These are phyloP conservation scores for Isochrysis galbana DNA, from an alignment of 78 protist species.

Conservation along the genomic window DNA sequence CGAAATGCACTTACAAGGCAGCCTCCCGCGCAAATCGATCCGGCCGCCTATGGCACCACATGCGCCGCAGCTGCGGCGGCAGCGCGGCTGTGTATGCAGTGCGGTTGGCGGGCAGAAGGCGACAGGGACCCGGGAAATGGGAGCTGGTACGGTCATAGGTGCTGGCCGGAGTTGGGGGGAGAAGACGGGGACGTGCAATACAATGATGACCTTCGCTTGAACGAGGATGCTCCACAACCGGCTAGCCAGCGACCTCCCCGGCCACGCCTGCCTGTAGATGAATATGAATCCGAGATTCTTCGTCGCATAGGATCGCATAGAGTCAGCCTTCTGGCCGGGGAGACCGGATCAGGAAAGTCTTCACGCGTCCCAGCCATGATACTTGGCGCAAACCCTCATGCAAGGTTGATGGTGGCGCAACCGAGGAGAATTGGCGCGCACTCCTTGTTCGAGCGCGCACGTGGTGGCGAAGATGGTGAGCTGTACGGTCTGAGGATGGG, in stretches of 20 bases:
- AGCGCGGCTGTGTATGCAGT: background rate
- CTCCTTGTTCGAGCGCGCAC: background rate
- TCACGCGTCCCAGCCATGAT: background rate
- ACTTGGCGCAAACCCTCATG: background rate
- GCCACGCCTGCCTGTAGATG: background rate
- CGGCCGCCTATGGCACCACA: background rate
- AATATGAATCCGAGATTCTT: background rate
- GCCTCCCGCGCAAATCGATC: background rate
- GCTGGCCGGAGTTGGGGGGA: background rate
- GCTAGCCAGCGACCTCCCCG: too few relatives aligned
- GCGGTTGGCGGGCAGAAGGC: background rate
- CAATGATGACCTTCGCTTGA: too few relatives aligned
- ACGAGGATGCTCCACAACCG: too few relatives aligned
- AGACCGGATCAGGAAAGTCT: constrained; percentile 6
- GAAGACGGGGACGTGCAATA: background rate
- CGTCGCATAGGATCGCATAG: background rate
- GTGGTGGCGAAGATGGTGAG: background rate
- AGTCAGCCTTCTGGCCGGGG: background rate
- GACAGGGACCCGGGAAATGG: background rate
- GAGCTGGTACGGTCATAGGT: background rate
- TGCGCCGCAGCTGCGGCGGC: background rate
- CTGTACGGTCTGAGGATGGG: background rate
- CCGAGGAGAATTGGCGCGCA: constrained; percentile 7
- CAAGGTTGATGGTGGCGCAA: background rate
- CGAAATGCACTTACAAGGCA: background rate